phyloP scores from a whole-genome alignment of 768 basidiomycete species.

The Mycena alexandri region DNA sequence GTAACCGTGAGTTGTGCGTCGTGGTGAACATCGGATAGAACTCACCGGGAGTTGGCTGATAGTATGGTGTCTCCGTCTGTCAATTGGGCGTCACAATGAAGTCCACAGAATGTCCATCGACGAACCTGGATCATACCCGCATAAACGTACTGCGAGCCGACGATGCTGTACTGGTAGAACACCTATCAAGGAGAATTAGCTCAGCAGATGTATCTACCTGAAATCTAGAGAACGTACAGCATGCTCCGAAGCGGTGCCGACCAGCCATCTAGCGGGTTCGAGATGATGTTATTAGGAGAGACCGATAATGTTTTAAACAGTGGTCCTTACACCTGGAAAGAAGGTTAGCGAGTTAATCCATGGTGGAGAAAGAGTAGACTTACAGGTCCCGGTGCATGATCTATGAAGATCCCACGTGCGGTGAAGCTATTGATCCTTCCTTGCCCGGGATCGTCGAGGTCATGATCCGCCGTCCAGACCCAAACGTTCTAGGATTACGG shows the following conservation, averaged over 20 bases:
- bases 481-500: conserved; percentile 47
- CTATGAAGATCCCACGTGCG: conserved; percentile 60
- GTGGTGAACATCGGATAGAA: neutral
- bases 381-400: conserved; percentile 52
- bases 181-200: conserved; percentile 45
- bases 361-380: neutral
- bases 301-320: conserved; percentile 4
- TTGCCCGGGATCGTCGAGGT: conserved; percentile 56
- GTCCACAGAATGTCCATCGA: conserved; percentile 3
- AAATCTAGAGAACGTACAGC: neutral
- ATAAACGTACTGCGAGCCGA: conserved; percentile 58
- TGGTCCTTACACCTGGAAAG: conserved; percentile 8
- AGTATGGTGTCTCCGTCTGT: conserved; percentile 63
- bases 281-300: conserved; percentile 11
- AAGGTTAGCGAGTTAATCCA: conserved; percentile 4
- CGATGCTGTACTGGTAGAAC: conserved; percentile 61
- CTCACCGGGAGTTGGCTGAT: conserved; percentile 53
- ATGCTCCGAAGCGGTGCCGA: conserved; percentile 57
- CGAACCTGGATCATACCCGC: conserved; percentile 58
- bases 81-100: neutral
- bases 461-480: conserved; percentile 70
- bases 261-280: conserved; percentile 53
- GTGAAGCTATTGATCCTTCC: conserved; percentile 61
- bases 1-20: neutral
- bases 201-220: neutral